Percentiles rank a stretch among this genome's conserved stretches.
Conservation (phyloP, 2,329 filamentous ascomycete genomes). For the Monosporascus sp. region DNA sequence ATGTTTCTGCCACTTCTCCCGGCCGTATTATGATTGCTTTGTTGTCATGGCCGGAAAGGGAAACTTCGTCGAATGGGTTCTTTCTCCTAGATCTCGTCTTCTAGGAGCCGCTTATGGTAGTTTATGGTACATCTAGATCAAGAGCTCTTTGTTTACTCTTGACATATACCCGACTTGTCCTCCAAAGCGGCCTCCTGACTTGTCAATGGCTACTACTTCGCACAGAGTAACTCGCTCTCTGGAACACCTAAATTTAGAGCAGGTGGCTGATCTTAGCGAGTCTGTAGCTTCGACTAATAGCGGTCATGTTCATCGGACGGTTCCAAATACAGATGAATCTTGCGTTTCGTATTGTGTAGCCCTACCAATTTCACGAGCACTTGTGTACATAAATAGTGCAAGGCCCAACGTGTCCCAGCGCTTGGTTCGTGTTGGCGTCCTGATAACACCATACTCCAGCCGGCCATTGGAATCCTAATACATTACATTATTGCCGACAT, state of each 20-base stretch:
- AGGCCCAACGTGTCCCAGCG: constrained; percentile 19
- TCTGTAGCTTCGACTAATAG: too few species aligned
- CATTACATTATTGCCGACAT: constrained; percentile 13
- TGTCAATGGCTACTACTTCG: neutral
- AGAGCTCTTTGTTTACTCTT: constrained; percentile 3
- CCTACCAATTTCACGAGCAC: too few species aligned
- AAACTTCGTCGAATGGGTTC: neutral
- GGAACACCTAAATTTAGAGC: too few species aligned
- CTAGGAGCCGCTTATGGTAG: neutral
- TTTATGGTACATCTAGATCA: neutral
- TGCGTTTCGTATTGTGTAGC: too few species aligned
- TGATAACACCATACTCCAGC: constrained; percentile 1
- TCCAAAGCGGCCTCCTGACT: neutral
- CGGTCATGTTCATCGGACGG: too few species aligned
- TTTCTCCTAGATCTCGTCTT: neutral
- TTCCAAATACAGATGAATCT: too few species aligned
- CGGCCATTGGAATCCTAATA: constrained; percentile 3
- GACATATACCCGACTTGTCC: too few species aligned
- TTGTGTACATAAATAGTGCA: neutral
- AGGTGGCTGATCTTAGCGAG: too few species aligned
- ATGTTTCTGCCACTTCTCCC: too few species aligned
- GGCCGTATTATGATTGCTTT: neutral
- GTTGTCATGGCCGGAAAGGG: neutral
- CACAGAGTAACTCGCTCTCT: too few species aligned
- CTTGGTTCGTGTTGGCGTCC: constrained; percentile 19